phyloP scores from a whole-genome alignment of 495 filamentous ascomycete species.

The Xylaria acuta region DNA sequence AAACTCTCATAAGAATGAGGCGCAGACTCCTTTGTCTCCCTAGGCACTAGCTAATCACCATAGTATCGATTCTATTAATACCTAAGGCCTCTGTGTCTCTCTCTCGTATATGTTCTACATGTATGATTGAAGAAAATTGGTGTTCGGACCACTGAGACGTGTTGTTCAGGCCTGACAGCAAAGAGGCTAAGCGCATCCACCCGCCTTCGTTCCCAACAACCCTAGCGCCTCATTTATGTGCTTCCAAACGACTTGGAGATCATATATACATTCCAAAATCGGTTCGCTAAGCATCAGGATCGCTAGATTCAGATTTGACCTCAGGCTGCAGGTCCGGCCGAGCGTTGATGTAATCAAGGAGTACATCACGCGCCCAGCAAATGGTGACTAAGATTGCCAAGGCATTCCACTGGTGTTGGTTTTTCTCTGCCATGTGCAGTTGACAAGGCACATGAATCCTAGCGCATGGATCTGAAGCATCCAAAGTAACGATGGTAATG shows the following conservation, averaged over 20 bases:
- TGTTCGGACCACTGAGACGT: background rate
- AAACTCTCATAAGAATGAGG: background rate
- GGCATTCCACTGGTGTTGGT: slow-evolving; percentile 41
- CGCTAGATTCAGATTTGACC: slow-evolving; percentile 28
- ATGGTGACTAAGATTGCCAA: slow-evolving; percentile 41
- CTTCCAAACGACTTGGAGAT: background rate
- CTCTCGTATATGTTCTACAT: background rate
- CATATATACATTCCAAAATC: background rate
- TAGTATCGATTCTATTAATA: background rate
- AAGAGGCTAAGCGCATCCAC: background rate
- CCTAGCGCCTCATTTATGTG: background rate
- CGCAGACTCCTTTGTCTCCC: background rate
- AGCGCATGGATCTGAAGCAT: slow-evolving; percentile 32
- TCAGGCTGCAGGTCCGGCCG: slow-evolving; percentile 16
- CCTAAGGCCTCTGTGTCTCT: background rate
- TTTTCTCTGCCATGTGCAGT: slow-evolving; percentile 37
- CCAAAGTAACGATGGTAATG: slow-evolving; percentile 38
- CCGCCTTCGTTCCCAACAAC: no score
- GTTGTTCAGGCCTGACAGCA: background rate
- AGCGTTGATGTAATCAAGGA: slow-evolving; percentile 16
- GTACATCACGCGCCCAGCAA: slow-evolving; percentile 41
- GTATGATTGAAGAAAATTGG: background rate
- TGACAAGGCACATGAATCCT: slow-evolving; percentile 36
- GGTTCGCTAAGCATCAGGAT: slow-evolving; percentile 35
- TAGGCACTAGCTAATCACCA: background rate